A percentile compares a stretch with the other conserved stretches of the same genome.
These are phyloP conservation scores for Boletus tylopilopsis DNA, from an alignment of 768 basidiomycete genomes.

Conservation along the genomic window DNA sequence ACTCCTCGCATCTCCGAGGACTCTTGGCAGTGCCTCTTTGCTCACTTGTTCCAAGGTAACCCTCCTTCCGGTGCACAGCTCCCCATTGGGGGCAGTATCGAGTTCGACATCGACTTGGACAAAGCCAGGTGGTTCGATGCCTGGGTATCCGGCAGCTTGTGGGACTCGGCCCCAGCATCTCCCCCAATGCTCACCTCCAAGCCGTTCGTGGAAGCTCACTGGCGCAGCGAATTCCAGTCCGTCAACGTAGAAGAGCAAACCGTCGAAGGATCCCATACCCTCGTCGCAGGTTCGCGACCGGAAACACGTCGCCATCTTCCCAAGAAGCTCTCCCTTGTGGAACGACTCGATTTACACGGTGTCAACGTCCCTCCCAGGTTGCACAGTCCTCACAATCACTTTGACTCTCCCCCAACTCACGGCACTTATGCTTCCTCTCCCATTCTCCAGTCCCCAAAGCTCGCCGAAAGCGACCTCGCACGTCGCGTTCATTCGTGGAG, in stretches of 20 bases:
- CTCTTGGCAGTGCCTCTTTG: conserved; percentile 72
- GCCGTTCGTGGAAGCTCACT: conserved; percentile 37
- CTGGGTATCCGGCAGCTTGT: conserved; percentile 59
- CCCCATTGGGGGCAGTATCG: conserved; percentile 74
- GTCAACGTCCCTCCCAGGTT: conserved; percentile 34
- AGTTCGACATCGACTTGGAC: conserved; percentile 80
- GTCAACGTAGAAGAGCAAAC: conserved; percentile 40
- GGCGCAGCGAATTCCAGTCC: conserved; percentile 52
- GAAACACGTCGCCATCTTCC: conserved; percentile 50
- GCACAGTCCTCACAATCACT: conserved; percentile 9
- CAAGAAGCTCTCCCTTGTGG: conserved; percentile 64
- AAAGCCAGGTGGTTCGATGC: conserved; percentile 76
- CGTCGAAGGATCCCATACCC: conserved; percentile 24
- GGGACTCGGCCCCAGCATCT: conserved; percentile 38
- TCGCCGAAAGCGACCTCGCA: conserved; percentile 50
- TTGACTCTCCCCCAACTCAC: conserved; percentile 13
- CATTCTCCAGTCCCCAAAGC: conserved; percentile 56
- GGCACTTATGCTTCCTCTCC: conserved; percentile 48
- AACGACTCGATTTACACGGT: conserved; percentile 51
- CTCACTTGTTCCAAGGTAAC: conserved; percentile 49
- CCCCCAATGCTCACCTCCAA: conserved; percentile 37
- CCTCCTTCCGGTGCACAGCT: conserved; percentile 33
- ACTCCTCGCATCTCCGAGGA: conserved; percentile 77
- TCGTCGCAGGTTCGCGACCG: conserved; percentile 18
- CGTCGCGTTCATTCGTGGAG: conserved; percentile 65